Base-by-base conservation (phyloP, 2,329 filamentous ascomycete genomes). In the Sporothrix brasiliensis region DNA sequence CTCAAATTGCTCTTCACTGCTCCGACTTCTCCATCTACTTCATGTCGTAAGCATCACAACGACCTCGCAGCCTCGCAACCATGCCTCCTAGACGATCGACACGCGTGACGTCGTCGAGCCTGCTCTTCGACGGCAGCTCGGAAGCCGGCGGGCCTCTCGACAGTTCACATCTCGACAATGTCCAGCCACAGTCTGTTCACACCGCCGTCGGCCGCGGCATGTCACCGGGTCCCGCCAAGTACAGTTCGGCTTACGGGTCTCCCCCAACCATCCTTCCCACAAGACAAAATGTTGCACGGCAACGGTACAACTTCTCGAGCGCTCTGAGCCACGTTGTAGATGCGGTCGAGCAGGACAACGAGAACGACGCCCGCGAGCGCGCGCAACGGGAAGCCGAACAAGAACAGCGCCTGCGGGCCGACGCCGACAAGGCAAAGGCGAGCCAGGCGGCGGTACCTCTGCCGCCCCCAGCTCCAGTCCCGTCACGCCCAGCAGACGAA, bases 171-270 rank as follows among this genome's bases (percentile, higher is more conserved):
- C 53, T 70, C 21, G 56, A 68, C 30, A 21, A 50, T 30, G 47
- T 68, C 6, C 47, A 60, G 30, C 34, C 30, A n/a, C 68, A 60
- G n/a, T 58, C 69, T 7, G 49, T 72, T 47, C 66, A 68, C 54
- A 70, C 70, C 13, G 61, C 68, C n/a, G 69, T 70, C 6, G 70
- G 67, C 27, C 73, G 71, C 14, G 73, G 73, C 71, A 74, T 75
- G 72, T 73, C 72, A 1, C 73, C 74, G 1, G 73, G 74, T n/a
- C 74, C 74, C 13, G 73, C 74, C 66, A 74, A 73, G 67, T 75
- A 71, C 70, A 75, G 74, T 68, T 74, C 74, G 3, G 50, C 74
- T n/a, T 75, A 75, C 53, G 74, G 74, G 56, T 74, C 74, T 6
- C 74, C 74, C 21, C 72, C 73, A 0, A 72, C 73, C 2, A 69